Evolutionary conservation across 768 basidiomycete genomes (phyloP).

Genomic region (Trichaptum fuscoviolaceum): DNA sequence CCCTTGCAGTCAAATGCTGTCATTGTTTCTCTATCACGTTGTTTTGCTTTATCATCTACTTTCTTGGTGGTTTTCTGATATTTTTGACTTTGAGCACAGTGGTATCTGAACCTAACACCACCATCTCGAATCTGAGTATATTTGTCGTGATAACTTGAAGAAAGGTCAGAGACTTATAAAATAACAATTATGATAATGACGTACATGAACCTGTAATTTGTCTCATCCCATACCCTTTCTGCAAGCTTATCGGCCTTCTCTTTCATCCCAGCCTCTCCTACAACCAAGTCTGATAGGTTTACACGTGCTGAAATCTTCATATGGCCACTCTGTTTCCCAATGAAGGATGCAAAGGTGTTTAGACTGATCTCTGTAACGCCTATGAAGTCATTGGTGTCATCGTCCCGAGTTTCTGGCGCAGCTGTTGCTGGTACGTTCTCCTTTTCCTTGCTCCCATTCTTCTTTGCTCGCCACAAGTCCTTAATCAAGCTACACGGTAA

Average conservation of each 20-base stretch:
- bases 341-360: no score
- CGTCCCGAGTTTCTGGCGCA: no score
- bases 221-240: slow-evolving; percentile 8
- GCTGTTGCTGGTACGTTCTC: no score
- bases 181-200: background rate
- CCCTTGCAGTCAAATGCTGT: slow-evolving; percentile 21
- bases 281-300: no score
- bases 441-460: no score
- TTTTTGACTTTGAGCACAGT: slow-evolving; percentile 19
- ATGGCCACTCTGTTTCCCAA: no score
- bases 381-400: no score
- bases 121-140: slow-evolving; percentile 9
- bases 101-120: slow-evolving; percentile 14
- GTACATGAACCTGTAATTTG: slow-evolving; percentile 14
- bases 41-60: slow-evolving; percentile 14
- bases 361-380: no score
- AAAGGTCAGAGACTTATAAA: slow-evolving; percentile 3
- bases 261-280: background rate
- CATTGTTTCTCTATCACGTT: slow-evolving; percentile 23
- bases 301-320: no score
- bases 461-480: no score
- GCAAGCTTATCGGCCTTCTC: slow-evolving; percentile 8
- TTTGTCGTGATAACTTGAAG: slow-evolving; percentile 9
- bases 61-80: slow-evolving; percentile 11
- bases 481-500: no score